Conservation (phyloP, 2,329 filamentous ascomycete species). For the Aurifilum marmelostoma region DNA sequence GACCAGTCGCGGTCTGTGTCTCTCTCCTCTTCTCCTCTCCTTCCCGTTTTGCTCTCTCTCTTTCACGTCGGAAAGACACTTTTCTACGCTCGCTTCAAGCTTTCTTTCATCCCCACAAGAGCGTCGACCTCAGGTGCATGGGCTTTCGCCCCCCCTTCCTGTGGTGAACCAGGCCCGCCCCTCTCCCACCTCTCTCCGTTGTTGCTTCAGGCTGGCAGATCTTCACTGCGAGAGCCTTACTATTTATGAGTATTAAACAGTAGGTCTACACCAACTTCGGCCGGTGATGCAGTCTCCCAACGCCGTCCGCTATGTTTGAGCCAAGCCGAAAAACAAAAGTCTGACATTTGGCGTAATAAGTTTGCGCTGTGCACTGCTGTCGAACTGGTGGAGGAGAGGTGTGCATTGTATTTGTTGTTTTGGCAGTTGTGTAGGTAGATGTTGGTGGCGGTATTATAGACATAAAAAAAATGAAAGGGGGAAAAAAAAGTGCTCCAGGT, state of each 20-base stretch:
- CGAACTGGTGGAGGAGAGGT: constrained; percentile 21
- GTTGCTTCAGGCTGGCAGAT: constrained; percentile 28
- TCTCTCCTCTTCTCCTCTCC: neutral
- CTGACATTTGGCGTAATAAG: constrained; percentile 25
- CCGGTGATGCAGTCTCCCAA: constrained; percentile 43
- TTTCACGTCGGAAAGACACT: neutral
- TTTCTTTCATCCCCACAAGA: constrained; percentile 6
- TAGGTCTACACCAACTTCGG: constrained; percentile 38
- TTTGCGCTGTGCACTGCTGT: constrained; percentile 24
- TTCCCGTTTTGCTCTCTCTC: too few relatives aligned
- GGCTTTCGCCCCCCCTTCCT: neutral
- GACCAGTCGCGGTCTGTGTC: neutral
- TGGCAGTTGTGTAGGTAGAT: constrained; percentile 17
- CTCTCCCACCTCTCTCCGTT: constrained; percentile 1
- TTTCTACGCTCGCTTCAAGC: neutral
- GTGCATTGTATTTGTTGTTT: constrained; percentile 31
- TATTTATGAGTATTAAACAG: constrained; percentile 37
- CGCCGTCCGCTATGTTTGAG: constrained; percentile 59
- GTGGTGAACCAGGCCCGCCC: neutral
- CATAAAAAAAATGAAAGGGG: constrained; percentile 33
- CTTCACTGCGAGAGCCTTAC: constrained; percentile 30
- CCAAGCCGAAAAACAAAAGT: constrained; percentile 25
- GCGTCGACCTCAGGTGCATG: neutral
- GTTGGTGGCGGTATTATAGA: constrained; percentile 32
- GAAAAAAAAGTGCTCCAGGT: constrained; percentile 23